Conservation (phyloP, 1,139 yeast genomes). For the Nakaseomyces bracarensis region DNA sequence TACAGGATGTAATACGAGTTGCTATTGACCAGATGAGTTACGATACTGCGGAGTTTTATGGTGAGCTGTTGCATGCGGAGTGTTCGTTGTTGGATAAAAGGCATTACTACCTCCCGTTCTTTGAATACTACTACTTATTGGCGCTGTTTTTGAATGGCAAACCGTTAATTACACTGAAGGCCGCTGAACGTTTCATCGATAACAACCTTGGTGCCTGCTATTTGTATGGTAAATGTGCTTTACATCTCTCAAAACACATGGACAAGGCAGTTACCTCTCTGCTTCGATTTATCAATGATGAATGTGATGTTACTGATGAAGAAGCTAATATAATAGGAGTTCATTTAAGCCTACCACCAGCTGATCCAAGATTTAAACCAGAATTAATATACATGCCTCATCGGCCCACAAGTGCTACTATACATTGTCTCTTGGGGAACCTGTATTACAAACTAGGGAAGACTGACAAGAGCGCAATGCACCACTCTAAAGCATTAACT, state of each 20-base stretch:
- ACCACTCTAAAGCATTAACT: constrained; percentile 60
- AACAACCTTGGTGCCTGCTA: constrained; percentile 25
- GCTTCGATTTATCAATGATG: constrained; percentile 6
- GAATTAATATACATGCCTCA: not conserved
- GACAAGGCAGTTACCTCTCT: constrained; percentile 19
- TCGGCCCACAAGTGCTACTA: constrained; percentile 56
- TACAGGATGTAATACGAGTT: constrained; percentile 14
- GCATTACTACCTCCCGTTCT: constrained; percentile 17
- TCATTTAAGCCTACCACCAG: not conserved
- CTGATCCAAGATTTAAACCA: not conserved
- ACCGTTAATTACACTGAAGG: constrained; percentile 19
- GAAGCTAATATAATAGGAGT: constrained; percentile 1
- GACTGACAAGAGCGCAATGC: constrained; percentile 53
- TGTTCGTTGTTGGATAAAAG: constrained; percentile 18
- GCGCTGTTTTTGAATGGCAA: constrained; percentile 24
- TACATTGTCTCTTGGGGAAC: constrained; percentile 63
- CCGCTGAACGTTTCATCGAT: constrained; percentile 19
- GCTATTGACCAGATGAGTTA: constrained; percentile 25
- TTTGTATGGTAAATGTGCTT: constrained; percentile 25
- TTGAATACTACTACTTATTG: constrained; percentile 26
- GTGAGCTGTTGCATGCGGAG: constrained; percentile 27
- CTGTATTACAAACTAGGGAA: constrained; percentile 55
- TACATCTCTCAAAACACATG: constrained; percentile 18
- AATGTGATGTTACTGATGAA: constrained; percentile 6
- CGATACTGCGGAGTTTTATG: constrained; percentile 28